A percentile compares a stretch with the other conserved stretches of the same genome.
phyloP scores from a whole-genome alignment of 768 basidiomycete genomes.

The Mycena amicta region DNA sequence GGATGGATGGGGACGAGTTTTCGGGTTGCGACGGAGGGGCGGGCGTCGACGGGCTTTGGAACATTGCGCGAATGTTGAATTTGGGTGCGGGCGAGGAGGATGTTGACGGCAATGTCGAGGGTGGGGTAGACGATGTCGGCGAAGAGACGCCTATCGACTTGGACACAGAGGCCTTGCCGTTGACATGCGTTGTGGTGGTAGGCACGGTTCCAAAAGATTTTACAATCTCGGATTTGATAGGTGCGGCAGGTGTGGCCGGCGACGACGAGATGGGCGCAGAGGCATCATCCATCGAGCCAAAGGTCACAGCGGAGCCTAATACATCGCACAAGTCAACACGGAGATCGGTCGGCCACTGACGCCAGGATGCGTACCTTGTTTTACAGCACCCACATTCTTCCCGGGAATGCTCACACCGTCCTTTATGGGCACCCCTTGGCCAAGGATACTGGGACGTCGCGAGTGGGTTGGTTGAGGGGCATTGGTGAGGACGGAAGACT shows the following conservation, averaged over 20 bases:
- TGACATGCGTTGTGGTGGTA: constrained; percentile 57
- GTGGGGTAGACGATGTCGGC: constrained; percentile 32
- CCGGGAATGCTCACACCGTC: constrained; percentile 78
- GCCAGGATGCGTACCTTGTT: constrained; percentile 57
- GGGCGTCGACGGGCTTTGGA: constrained; percentile 56
- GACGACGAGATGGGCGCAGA: constrained; percentile 80
- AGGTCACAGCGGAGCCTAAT: constrained; percentile 72
- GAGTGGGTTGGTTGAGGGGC: constrained; percentile 64
- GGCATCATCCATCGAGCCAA: constrained; percentile 88
- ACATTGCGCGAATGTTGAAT: constrained; percentile 55
- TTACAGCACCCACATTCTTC: constrained; percentile 64
- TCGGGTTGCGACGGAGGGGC: constrained; percentile 55
- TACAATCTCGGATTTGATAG: constrained; percentile 69
- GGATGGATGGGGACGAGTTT: constrained; percentile 59
- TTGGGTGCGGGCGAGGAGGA: constrained; percentile 31
- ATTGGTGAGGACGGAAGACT: constrained; percentile 60
- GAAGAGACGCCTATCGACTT: constrained; percentile 29
- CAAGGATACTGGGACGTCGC: constrained; percentile 75
- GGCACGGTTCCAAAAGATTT: constrained; percentile 84
- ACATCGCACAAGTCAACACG: constrained; percentile 12
- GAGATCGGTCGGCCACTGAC: constrained; percentile 2
- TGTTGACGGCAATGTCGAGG: constrained; percentile 36
- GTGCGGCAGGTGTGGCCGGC: constrained; percentile 61
- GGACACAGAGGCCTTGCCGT: constrained; percentile 61
- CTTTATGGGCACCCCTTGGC: constrained; percentile 70